Percentiles rank a stretch among this genome's conserved stretches.
Evolutionary conservation across 176 grass and related monocot species (phyloP).

Genomic region (Avena atlantica): DNA sequence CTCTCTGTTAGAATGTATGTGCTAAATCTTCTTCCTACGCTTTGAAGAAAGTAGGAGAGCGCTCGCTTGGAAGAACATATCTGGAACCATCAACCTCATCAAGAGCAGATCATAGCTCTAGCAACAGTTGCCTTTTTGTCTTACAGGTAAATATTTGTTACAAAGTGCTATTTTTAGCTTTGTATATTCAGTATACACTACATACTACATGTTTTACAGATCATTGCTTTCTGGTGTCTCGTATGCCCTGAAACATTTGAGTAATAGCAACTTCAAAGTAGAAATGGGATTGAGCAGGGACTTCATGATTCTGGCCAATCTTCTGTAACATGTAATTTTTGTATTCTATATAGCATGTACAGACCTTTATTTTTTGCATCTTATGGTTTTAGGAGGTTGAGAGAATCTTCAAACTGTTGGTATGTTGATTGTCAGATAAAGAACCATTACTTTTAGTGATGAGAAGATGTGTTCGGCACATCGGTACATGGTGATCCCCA

Average conservation of each 20-base stretch:
- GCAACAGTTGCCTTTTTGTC: constrained; percentile 44
- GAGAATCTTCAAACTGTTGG: not conserved
- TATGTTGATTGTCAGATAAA: not conserved
- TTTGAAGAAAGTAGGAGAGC: constrained; percentile 68
- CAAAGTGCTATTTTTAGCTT: not conserved
- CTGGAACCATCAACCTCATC: constrained; percentile 23
- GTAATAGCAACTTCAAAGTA: not conserved
- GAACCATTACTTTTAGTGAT: constrained; percentile 8
- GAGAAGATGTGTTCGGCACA: not conserved
- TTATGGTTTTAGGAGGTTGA: not conserved
- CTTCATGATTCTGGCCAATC: constrained; percentile 9
- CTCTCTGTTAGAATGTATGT: not conserved
- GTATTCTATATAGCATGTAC: not conserved
- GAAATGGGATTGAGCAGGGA: not conserved
- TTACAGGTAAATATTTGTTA: constrained; percentile 48
- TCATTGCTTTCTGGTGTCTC: not conserved
- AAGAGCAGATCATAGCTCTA: constrained; percentile 30
- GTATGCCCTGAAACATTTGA: not conserved
- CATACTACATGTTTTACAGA: not conserved
- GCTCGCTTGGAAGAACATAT: constrained; percentile 41
- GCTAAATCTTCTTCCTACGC: not conserved
- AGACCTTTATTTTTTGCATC: not conserved
- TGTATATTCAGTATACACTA: not conserved
- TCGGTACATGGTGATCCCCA: not conserved
- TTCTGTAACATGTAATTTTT: constrained; percentile 25